Conservation (phyloP, 306 rosid species). For the Castanopsis chinensis region DNA sequence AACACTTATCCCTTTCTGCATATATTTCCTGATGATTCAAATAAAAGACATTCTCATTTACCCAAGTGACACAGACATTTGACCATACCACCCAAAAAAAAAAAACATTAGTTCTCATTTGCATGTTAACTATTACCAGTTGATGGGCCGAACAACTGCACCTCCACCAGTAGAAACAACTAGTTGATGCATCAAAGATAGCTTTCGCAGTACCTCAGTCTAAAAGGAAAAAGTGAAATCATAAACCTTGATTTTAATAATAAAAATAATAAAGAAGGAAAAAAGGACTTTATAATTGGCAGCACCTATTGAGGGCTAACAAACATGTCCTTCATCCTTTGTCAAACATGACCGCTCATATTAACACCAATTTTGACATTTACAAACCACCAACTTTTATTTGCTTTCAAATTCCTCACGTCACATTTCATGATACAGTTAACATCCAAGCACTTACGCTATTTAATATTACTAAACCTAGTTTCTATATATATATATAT, state of each 20-base stretch:
- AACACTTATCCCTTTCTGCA: slow-evolving; percentile 84
- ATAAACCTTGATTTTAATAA: slow-evolving; percentile 15
- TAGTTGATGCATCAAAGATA: slow-evolving; percentile 55
- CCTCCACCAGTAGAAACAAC: slow-evolving; percentile 99
- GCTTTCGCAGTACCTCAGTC: slow-evolving; percentile 70
- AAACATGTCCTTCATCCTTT: neutral
- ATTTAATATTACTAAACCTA: too few relatives aligned
- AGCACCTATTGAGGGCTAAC: neutral
- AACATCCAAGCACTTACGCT: too few relatives aligned
- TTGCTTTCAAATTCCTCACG: neutral
- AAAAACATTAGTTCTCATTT: neutral
- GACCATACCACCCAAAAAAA: neutral
- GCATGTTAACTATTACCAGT: slow-evolving; percentile 55
- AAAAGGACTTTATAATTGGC: neutral
- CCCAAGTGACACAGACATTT: slow-evolving; percentile 6
- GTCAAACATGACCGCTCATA: neutral
- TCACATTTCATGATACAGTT: too few relatives aligned
- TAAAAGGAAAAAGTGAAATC: slow-evolving; percentile 33
- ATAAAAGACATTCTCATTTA: slow-evolving; percentile 10
- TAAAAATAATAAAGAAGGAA: neutral
- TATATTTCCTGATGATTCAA: slow-evolving; percentile 66
- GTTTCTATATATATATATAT: too few relatives aligned
- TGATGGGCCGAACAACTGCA: slow-evolving; percentile 75
- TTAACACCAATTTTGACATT: neutral
- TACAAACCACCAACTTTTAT: neutral